Evolutionary conservation across 208 protist genomes (phyloP), one percentile per base, ranked within the genome.

Genomic region (Novymonas esmeraldas): DNA sequence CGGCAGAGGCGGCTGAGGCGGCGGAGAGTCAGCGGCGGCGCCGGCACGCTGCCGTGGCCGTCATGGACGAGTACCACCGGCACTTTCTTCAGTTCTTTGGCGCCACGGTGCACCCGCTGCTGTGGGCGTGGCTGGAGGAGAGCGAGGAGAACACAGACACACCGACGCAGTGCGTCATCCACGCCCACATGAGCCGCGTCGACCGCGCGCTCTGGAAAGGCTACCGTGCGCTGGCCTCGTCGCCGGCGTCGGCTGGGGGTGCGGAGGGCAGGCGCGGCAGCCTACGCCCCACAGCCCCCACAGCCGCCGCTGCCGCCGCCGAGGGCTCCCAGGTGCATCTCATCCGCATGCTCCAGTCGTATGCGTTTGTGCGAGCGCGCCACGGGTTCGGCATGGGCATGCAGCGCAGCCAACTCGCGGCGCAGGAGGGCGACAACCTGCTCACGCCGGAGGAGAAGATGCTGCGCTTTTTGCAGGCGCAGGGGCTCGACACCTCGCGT

Each of bases 381-480:
- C 89, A 95, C 64, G 85, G 86, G 42, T 95, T 95, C 64, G 89
- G 89, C 24, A 85, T 95, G 82, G 89, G 89, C 57, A 81, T 90
- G 81, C 87, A 92, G 68, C 85, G 89, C 42, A 89, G 84, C 18
- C 84, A 95, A 67, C 72, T 95, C 11, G 71, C 82, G 2, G 69
- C 73, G 20, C 84, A 84, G 46, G 73, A 76, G 54, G 84, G 73
- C 22, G 86, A 95, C 63, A 55, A 76, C 50, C 29, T 86, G 64
- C 73, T 94, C 31, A 83, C 80, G 10, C 70, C 87, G 2, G 87
- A 93, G 78, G 76, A 87, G 55, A 78, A 83, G 61, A 70, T 95
- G 55, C 26, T 92, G 28, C 79, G 89, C 56, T 95, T 95, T 55
- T 54, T 95, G 39, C 86, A 95, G 65, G 86, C 89, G 3, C 89